Percentiles rank a stretch among this genome's conserved stretches.
Conservation (phyloP, 2,329 filamentous ascomycete genomes). For the Botryotinia calthae region DNA sequence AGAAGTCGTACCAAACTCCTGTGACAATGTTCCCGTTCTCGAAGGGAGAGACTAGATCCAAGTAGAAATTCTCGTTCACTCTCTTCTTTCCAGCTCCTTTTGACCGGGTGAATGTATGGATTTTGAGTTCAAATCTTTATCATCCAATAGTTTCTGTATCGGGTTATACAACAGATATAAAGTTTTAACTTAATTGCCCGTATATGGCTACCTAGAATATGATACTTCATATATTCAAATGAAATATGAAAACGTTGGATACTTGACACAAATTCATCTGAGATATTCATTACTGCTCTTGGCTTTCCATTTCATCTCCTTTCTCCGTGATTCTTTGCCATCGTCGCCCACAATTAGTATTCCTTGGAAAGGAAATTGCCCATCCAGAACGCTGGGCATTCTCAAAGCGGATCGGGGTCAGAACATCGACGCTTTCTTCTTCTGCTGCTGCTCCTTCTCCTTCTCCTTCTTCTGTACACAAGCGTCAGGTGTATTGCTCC, state of each 20-base stretch:
- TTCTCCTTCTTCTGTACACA: not conserved
- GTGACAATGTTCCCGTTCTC: not conserved
- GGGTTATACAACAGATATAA: not conserved
- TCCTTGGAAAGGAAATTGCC: not conserved
- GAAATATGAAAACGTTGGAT: not conserved
- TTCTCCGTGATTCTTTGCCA: conserved; percentile 3
- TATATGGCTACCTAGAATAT: too few relatives aligned
- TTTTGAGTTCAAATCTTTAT: not conserved
- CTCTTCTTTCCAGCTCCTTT: not conserved
- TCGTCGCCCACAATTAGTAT: not conserved
- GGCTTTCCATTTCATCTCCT: not conserved
- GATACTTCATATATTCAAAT: not conserved
- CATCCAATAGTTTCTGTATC: not conserved
- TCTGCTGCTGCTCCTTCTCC: too few relatives aligned
- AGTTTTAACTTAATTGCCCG: not conserved
- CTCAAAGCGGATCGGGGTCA: not conserved
- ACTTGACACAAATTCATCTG: not conserved
- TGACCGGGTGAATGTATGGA: not conserved
- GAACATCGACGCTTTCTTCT: not conserved
- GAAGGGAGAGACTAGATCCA: not conserved
- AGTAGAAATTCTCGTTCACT: not conserved
- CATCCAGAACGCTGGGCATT: not conserved
- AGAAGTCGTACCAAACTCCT: not conserved
- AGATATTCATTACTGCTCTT: not conserved
- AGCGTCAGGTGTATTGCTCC: not conserved